Conservation (phyloP, 768 basidiomycete genomes). For the Hortiboletus campestris region DNA sequence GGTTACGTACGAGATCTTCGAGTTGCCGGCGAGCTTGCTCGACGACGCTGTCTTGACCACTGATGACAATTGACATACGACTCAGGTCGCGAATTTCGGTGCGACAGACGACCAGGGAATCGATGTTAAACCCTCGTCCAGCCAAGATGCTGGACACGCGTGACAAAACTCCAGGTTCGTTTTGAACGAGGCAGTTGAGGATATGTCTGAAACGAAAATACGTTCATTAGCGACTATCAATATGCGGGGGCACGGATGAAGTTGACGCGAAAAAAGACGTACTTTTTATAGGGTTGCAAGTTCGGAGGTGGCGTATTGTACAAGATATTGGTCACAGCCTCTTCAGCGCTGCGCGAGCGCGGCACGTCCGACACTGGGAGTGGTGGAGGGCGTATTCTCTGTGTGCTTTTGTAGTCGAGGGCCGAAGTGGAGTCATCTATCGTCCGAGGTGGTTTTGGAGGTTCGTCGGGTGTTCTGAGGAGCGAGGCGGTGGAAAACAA, state of each 20-base stretch:
- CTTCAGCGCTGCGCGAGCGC: constrained; percentile 80
- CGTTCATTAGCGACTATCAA: constrained; percentile 2
- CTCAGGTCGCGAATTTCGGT: constrained; percentile 96
- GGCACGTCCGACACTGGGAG: constrained; percentile 86
- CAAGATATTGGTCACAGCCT: constrained; percentile 95
- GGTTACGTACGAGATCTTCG: constrained; percentile 81
- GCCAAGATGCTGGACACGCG: constrained; percentile 97
- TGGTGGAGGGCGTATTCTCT: constrained; percentile 73
- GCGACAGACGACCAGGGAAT: constrained; percentile 96
- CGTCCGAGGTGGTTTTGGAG: constrained; percentile 71
- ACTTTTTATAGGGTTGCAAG: constrained; percentile 92
- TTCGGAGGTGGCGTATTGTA: constrained; percentile 95
- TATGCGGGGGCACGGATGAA: not conserved
- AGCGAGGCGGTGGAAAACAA: constrained; percentile 20
- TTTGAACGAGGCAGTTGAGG: constrained; percentile 97
- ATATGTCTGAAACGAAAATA: constrained; percentile 64
- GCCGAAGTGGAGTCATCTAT: constrained; percentile 95
- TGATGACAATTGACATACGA: constrained; percentile 97
- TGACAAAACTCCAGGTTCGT: constrained; percentile 98
- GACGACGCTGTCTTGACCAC: constrained; percentile 95
- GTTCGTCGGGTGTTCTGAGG: constrained; percentile 23
- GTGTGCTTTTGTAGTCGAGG: constrained; percentile 82
- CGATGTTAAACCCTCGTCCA: constrained; percentile 97
- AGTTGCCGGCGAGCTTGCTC: constrained; percentile 96
- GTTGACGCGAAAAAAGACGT: not conserved